Percentiles rank a stretch among this genome's conserved stretches.
These are phyloP conservation scores for Leishmania aethiopica DNA, from an alignment of 208 protist genomes.

Conservation along the genomic window DNA sequence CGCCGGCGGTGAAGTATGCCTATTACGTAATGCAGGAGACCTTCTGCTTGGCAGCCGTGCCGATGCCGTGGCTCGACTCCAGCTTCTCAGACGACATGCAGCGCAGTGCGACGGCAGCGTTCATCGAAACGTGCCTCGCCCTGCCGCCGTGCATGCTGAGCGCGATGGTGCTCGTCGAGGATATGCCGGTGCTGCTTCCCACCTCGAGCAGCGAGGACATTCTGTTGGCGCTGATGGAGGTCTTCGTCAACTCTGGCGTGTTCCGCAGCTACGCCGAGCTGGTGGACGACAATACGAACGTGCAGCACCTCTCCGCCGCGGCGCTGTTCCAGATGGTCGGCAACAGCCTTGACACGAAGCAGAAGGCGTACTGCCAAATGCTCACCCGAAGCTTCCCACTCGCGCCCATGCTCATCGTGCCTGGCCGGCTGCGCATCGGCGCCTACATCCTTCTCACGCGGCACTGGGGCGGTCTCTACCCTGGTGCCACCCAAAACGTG, in stretches of 20 bases:
- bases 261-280: slow-evolving; percentile 43
- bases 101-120: slow-evolving; percentile 47
- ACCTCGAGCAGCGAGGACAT: slow-evolving; percentile 34
- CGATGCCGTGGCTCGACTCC: slow-evolving; percentile 66
- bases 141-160: slow-evolving; percentile 64
- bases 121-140: slow-evolving; percentile 59
- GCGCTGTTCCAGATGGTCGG: slow-evolving; percentile 27
- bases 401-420: slow-evolving; percentile 41
- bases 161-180: slow-evolving; percentile 56
- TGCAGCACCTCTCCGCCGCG: not conserved
- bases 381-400: slow-evolving; percentile 48
- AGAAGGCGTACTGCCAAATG: slow-evolving; percentile 47
- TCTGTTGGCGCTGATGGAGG: slow-evolving; percentile 46
- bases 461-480: slow-evolving; percentile 34
- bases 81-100: slow-evolving; percentile 39
- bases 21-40: slow-evolving; percentile 79
- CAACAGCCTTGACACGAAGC: slow-evolving; percentile 25
- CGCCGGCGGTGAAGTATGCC: slow-evolving; percentile 64
- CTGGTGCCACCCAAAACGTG: slow-evolving; percentile 1
- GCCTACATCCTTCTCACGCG: slow-evolving; percentile 28
- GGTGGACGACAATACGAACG: slow-evolving; percentile 2
- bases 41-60: slow-evolving; percentile 48
- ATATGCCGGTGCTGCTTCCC: slow-evolving; percentile 43
- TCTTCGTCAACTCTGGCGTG: slow-evolving; percentile 48
- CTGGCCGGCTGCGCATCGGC: slow-evolving; percentile 46